These are phyloP conservation scores for Tricholoma terreum DNA, from an alignment of 768 basidiomycete genomes.

Conservation along the genomic window DNA sequence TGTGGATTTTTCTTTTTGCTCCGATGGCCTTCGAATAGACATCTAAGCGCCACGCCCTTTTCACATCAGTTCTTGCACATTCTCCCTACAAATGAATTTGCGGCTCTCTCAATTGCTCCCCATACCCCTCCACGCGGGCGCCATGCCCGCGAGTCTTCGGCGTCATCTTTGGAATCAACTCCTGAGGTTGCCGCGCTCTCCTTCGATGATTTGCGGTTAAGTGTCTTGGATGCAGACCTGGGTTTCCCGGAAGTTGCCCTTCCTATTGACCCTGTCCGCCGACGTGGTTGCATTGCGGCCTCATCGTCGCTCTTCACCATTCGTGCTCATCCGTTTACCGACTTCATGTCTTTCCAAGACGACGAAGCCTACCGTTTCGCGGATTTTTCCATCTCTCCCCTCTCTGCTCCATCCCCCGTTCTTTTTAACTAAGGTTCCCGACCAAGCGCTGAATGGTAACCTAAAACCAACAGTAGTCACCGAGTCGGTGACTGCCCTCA, in stretches of 20 bases:
- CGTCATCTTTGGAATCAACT: slow-evolving; percentile 58
- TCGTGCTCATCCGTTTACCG: slow-evolving; percentile 10
- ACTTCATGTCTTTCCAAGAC: slow-evolving; percentile 14
- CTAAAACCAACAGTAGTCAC: slow-evolving; percentile 5
- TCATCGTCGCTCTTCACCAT: slow-evolving; percentile 13
- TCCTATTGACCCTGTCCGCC: slow-evolving; percentile 7
- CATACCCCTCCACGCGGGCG: slow-evolving; percentile 44
- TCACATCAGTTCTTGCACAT: slow-evolving; percentile 17
- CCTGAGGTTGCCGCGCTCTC: slow-evolving; percentile 41
- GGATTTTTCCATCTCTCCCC: slow-evolving; percentile 30
- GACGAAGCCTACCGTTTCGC: slow-evolving; percentile 18
- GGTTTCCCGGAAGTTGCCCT: slow-evolving; percentile 6
- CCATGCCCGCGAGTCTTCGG: slow-evolving; percentile 42
- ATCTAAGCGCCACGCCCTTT: slow-evolving; percentile 3
- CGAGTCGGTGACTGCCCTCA: slow-evolving; percentile 5
- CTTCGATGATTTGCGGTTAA: slow-evolving; percentile 38
- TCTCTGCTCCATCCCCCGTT: slow-evolving; percentile 41
- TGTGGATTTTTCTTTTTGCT: slow-evolving; percentile 16
- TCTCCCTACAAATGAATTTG: slow-evolving; percentile 44
- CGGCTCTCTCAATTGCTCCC: slow-evolving; percentile 55
- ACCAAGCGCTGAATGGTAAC: not conserved
- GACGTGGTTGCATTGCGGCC: slow-evolving; percentile 5
- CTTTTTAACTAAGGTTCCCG: slow-evolving; percentile 43
- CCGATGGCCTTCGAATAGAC: not conserved
- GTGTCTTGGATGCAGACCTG: slow-evolving; percentile 26